Conservation (phyloP, 2,329 filamentous ascomycete genomes). For the Cytospora piceae region DNA sequence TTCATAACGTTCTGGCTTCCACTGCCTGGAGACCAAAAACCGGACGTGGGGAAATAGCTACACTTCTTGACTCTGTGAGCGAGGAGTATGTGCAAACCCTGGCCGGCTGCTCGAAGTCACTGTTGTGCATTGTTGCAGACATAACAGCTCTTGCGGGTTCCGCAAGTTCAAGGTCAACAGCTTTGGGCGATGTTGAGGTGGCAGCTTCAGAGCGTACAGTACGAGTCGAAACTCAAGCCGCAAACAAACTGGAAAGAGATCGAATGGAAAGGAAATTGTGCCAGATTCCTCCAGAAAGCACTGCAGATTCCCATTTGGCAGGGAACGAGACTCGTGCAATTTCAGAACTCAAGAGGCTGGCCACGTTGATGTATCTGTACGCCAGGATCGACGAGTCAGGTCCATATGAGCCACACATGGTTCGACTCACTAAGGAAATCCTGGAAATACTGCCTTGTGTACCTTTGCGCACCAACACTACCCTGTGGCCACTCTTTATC, state of each 20-base stretch:
- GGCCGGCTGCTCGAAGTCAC: constrained; percentile 30
- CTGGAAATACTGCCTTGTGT: constrained; percentile 34
- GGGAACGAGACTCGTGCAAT: constrained; percentile 29
- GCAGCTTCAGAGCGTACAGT: background rate
- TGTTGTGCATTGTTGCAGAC: constrained; percentile 28
- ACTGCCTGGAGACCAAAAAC: constrained; percentile 27
- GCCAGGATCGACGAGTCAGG: constrained; percentile 35
- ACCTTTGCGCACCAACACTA: constrained; percentile 36
- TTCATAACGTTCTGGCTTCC: constrained; percentile 31
- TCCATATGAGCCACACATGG: constrained; percentile 35
- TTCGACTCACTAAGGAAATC: constrained; percentile 33
- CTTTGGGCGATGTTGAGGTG: background rate
- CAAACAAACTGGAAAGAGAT: background rate
- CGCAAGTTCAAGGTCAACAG: background rate
- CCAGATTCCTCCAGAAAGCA: background rate
- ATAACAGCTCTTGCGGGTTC: constrained; percentile 19
- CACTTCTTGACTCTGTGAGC: constrained; percentile 7
- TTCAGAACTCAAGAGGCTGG: constrained; percentile 36
- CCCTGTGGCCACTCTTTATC: constrained; percentile 39
- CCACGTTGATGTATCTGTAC: constrained; percentile 38
- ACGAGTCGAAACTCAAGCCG: background rate
- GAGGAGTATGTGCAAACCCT: constrained; percentile 31
- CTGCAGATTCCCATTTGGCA: background rate
- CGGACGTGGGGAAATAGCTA: constrained; percentile 6
- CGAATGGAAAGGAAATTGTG: constrained; percentile 8